Evolutionary conservation across 805 yeast species (phyloP).

Genomic region (Sugiyamaella qingdaonensis): DNA sequence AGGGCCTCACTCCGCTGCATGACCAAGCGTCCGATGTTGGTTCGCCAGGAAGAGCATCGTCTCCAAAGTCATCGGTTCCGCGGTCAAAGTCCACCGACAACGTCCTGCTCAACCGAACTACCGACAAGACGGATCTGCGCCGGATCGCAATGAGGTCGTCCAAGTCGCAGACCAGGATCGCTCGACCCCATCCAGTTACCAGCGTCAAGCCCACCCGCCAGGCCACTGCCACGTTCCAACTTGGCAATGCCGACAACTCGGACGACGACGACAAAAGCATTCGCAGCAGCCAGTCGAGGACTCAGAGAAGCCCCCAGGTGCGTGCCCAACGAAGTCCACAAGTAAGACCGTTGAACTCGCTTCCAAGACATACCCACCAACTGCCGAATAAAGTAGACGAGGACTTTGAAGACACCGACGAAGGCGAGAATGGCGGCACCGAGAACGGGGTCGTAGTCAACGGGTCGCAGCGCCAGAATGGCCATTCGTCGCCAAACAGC

Average conservation of each 20-base stretch:
- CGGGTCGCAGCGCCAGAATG: not conserved
- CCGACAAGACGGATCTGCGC: constrained; percentile 8
- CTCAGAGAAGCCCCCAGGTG: not conserved
- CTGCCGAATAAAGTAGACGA: not conserved
- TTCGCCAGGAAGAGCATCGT: not conserved
- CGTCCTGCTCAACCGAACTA: not conserved
- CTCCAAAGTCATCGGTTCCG: constrained; percentile 2
- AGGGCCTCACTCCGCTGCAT: constrained; percentile 13
- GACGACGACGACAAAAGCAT: constrained; percentile 5
- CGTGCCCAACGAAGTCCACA: not conserved
- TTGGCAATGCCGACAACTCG: not conserved
- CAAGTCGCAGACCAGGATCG: constrained; percentile 10
- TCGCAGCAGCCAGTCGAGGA: not conserved
- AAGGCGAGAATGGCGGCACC: not conserved
- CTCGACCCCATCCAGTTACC: not conserved
- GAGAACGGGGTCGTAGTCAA: too few species aligned
- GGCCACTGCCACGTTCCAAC: not conserved
- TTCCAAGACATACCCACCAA: not conserved
- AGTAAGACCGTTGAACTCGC: not conserved
- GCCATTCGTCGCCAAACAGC: too few species aligned
- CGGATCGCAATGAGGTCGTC: constrained; percentile 4
- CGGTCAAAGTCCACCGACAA: constrained; percentile 19
- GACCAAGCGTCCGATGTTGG: not conserved
- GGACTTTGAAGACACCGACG: constrained; percentile 11
- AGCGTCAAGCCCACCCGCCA: not conserved